Base-by-base conservation (phyloP, 495 filamentous ascomycete species). In the Xylaria venustula region DNA sequence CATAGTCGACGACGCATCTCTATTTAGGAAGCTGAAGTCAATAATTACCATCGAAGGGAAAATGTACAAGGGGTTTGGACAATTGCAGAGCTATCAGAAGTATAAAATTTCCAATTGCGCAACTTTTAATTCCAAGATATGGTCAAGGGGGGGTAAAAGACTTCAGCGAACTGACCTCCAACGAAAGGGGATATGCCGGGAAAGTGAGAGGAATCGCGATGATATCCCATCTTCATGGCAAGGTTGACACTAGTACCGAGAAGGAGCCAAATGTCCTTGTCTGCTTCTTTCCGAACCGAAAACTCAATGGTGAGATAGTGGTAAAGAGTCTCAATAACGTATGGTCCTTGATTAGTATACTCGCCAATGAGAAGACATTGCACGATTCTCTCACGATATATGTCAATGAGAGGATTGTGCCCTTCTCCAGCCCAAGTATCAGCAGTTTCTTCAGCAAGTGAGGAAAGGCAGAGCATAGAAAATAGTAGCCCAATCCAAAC, bases 1-100 rank as follows among this genome's bases (percentile, higher is more conserved):
- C 77, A 79, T 2, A 75, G 41, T 12, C 75, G 70, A 37, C 77
- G 67, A 23, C 77, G 70, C 71, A 78, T 77, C 55, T 79, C 75
- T n/a, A n/a, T n/a, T n/a, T n/a, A n/a, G n/a, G n/a, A n/a, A n/a
- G n/a, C n/a, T n/a, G n/a, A n/a, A n/a, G n/a, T n/a, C n/a, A n/a
- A n/a, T n/a, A n/a, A n/a, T n/a, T n/a, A n/a, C n/a, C n/a, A n/a
- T n/a, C n/a, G n/a, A n/a, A n/a, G n/a, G n/a, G n/a, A n/a, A n/a
- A n/a, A n/a, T n/a, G n/a, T n/a, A n/a, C n/a, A n/a, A n/a, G n/a
- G n/a, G n/a, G n/a, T n/a, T n/a, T n/a, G n/a, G n/a, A n/a, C n/a
- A n/a, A n/a, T n/a, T n/a, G n/a, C n/a, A n/a, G n/a, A n/a, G n/a
- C n/a, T n/a, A n/a, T n/a, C n/a, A n/a, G n/a, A n/a, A n/a, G n/a